Base-by-base conservation (phyloP, 1,284 basidiomycete species). In the Sporisorium scitamineum region DNA sequence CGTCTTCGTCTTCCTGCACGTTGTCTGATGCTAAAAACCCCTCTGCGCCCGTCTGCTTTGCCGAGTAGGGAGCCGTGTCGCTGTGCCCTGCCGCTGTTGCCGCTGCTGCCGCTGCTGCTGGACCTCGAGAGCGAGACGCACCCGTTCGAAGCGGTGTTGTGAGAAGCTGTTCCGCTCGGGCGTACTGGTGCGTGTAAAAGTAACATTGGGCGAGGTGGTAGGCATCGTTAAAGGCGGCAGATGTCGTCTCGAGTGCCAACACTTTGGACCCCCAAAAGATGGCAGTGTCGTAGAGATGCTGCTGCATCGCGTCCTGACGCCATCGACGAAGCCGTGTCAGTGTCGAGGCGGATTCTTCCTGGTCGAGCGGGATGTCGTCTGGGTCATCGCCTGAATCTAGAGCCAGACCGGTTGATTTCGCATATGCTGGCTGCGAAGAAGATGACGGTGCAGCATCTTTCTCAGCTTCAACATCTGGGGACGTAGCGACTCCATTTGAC, bases 201-300 rank as follows among this genome's bases (percentile, higher is more conserved):
- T 95, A 95, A 0, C 93, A 94, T 85, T 99, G 96, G 0, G 97
- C 96, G 18, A 99, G 90, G 94, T 96, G 98, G 86, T 98, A 99
- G 10, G 95, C 97, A 86, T 99, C 97, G 85, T 82, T 84, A 64
- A 72, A 66, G 26, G 67, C 67, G 13, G 58, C 51, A 2, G 71
- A 14, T 2, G 60, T 60, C 4, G 47, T 55, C 45, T 96, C 97
- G 91, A 95, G 94, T 61, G 90, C 92, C 39, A 97, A 88, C 48
- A 98, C 90, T 86, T 99, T 98, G 87, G 96, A 93, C 3, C 95
- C 97, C 97, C 97, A 99, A 85, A 98, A 98, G 10, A 93, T 92
- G 14, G 97, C 97, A 0, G 96, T 97, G 76, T 95, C 94, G 86
- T 98, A 97, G 31, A 99, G 87, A 87, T 99, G 96, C 86, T 98